Evolutionary conservation across 2,329 filamentous ascomycete species (phyloP).

Genomic region (Diaporthe sp.): DNA sequence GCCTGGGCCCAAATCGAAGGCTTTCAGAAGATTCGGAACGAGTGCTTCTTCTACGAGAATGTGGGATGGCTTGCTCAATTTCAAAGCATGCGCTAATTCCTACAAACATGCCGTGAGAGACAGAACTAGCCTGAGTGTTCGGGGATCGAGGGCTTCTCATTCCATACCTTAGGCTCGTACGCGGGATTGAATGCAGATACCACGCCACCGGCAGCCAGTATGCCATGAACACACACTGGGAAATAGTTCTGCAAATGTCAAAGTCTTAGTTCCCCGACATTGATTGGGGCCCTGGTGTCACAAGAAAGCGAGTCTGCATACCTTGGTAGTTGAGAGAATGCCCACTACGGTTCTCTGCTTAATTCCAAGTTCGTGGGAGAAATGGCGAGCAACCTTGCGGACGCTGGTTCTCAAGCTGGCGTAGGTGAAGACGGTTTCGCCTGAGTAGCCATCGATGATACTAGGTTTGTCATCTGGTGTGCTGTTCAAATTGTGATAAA

Average conservation of each 20-base stretch:
- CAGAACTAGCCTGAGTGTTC: not conserved
- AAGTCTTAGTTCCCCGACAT: not conserved
- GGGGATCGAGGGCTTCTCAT: not conserved
- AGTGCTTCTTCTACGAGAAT: constrained; percentile 35
- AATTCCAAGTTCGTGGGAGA: constrained; percentile 18
- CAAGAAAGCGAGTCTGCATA: not conserved
- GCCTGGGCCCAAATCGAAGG: not conserved
- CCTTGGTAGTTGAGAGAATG: constrained; percentile 37
- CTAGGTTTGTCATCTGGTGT: constrained; percentile 31
- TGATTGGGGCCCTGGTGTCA: too few species aligned
- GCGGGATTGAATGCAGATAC: constrained; percentile 39
- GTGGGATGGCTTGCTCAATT: constrained; percentile 31
- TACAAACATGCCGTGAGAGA: not conserved
- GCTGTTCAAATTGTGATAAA: constrained; percentile 36
- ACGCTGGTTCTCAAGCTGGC: constrained; percentile 32
- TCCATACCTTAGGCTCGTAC: constrained; percentile 32
- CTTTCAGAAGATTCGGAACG: not conserved
- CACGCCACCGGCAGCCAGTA: constrained; percentile 31
- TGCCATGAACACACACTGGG: constrained; percentile 36
- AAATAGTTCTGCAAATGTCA: constrained; percentile 28
- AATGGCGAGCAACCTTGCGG: constrained; percentile 36
- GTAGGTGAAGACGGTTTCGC: constrained; percentile 36
- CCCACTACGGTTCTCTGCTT: constrained; percentile 24
- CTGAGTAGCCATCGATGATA: constrained; percentile 36
- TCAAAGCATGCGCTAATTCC: constrained; percentile 34